Base-by-base conservation (phyloP, 257 asterid species). In the Gardenia jasminoides region DNA sequence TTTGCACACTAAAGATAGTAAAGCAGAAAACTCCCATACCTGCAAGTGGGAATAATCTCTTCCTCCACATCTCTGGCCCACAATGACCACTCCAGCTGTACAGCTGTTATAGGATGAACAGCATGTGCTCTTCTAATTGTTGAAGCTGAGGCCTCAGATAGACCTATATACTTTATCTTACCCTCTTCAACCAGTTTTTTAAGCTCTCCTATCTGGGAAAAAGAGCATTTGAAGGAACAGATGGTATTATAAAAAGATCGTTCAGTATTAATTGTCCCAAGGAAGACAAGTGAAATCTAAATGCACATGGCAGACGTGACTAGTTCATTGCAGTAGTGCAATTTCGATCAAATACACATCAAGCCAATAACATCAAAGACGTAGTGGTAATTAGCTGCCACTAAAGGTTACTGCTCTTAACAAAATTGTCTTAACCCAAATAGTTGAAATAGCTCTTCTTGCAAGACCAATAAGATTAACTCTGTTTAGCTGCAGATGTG, bases 81-180 rank as follows among this genome's bases (percentile, higher is more conserved):
- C 65, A 81, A 71, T 30, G 80, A 80, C 80, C 80, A 80, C 50
- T 81, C 84, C 62, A 75, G 46, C 59, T 76, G 80, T 24, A 81
- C 56, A 19, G 80, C 84, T 43, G 84, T 80, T 75, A 81, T 70
- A 8, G 84, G 84, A 70, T 81, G 84, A 70, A 81, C 81, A 31
- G 80, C 78, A 56, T 81, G 84, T 16, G 84, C 84, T 77, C 84
- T 81, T 76, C 84, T 72, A 43, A 81, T 81, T 19, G 84, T 76
- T n/a, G 84, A 81, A 17, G 84, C 74, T 41, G 77, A 75, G 71
- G 84, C 84, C 72, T 81, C 84, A 10, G 84, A 81, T 47, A 81
- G 50, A 76, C 84, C 80, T 20, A 81, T 61, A 16, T 81, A 81
- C 54, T 75, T 81, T 76, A 81, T 70, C 36, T 81, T 81, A 2